Evolutionary conservation across 768 basidiomycete genomes (phyloP).

Genomic region (Hydnomerulius pinastri): DNA sequence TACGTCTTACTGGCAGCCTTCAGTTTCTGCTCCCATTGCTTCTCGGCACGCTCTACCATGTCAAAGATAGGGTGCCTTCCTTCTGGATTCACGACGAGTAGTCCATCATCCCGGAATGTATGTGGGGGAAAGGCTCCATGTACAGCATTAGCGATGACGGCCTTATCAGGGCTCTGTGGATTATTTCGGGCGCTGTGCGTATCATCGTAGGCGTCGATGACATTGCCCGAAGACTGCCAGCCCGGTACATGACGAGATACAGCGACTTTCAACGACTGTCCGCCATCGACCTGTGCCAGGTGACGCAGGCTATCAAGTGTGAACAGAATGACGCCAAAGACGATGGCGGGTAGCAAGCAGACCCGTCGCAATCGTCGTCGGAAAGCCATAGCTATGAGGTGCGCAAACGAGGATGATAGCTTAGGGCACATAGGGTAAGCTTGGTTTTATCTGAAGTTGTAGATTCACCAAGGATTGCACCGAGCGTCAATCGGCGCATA

Average conservation of each 20-base stretch:
- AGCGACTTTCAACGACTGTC: no score
- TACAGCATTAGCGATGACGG: background rate
- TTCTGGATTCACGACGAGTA: slow-evolving; percentile 37
- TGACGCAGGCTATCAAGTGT: background rate
- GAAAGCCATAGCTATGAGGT: background rate
- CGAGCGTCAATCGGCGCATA: no score
- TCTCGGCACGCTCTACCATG: slow-evolving; percentile 37
- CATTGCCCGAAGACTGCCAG: no score
- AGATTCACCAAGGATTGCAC: no score
- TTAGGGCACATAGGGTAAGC: no score
- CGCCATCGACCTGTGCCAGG: background rate
- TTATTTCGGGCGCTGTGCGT: background rate
- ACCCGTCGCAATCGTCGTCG: background rate
- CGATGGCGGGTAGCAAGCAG: background rate
- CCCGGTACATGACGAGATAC: no score
- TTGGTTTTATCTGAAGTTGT: no score
- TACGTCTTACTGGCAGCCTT: slow-evolving; percentile 39
- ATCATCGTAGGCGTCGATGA: background rate
- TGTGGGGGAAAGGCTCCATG: slow-evolving; percentile 34
- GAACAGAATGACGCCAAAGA: background rate
- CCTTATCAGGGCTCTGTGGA: background rate
- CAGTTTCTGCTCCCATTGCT: slow-evolving; percentile 41
- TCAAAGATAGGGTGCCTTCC: slow-evolving; percentile 49
- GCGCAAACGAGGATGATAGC: background rate
- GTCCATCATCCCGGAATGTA: slow-evolving; percentile 30